These are phyloP conservation scores for Ilyonectria robusta DNA, from an alignment of 2,329 filamentous ascomycete species.

Conservation along the genomic window DNA sequence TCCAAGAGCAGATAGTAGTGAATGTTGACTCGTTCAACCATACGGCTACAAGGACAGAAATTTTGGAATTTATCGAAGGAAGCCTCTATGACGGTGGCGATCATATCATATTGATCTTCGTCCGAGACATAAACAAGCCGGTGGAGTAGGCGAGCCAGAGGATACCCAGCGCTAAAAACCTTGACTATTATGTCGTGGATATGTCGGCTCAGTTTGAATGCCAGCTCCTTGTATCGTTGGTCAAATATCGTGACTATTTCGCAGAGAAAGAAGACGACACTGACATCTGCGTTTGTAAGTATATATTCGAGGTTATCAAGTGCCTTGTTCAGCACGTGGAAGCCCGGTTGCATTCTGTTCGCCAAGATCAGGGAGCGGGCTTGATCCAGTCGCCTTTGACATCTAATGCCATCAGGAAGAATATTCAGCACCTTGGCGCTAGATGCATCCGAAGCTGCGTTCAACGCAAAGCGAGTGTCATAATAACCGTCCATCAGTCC, in stretches of 20 bases:
- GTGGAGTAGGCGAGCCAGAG: neutral
- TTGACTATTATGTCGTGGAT: neutral
- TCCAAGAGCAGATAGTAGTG: slow-evolving; percentile 7
- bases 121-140: neutral
- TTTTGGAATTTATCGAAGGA: neutral
- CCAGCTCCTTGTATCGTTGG: neutral
- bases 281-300: neutral
- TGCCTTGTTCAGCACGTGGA: neutral
- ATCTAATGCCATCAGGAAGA: neutral
- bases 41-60: neutral
- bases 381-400: neutral
- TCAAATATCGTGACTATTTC: slow-evolving; percentile 4
- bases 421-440: too few species aligned
- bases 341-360: neutral
- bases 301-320: slow-evolving; percentile 1
- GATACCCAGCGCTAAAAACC: neutral
- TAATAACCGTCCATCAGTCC: slow-evolving; percentile 1
- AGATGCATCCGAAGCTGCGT: neutral
- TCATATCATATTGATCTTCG: neutral
- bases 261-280: slow-evolving; percentile 1
- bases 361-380: neutral
- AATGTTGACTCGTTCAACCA: neutral
- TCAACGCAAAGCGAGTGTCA: neutral
- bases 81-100: neutral
- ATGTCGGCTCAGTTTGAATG: neutral